Evolutionary conservation across 1,284 basidiomycete species (phyloP).

Genomic region (Rhodotorula sp.): DNA sequence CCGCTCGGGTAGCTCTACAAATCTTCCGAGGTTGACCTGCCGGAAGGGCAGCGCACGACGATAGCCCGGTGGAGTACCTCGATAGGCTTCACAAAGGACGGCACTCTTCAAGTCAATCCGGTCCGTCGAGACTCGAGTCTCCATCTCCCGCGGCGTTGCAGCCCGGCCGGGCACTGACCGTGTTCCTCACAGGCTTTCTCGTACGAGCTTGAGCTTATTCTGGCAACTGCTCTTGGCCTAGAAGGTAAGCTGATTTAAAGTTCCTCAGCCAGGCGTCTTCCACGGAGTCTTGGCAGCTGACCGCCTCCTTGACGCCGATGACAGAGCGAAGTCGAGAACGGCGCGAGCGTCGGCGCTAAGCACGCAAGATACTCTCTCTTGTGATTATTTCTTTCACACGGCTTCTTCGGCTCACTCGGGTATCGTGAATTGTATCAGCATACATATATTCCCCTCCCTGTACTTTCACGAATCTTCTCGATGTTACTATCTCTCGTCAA

Average conservation of each 20-base stretch:
- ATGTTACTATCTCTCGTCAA: no score
- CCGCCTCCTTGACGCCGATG: background rate
- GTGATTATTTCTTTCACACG: no score
- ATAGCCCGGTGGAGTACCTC: slow-evolving; percentile 15
- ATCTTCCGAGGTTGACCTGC: background rate
- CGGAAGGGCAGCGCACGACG: background rate
- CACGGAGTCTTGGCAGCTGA: no score
- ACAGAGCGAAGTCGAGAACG: background rate
- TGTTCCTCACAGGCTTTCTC: background rate
- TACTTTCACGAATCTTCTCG: no score
- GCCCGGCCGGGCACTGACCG: no score
- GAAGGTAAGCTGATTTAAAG: background rate
- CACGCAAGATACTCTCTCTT: no score
- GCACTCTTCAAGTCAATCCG: slow-evolving; percentile 3
- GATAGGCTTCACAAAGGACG: slow-evolving; percentile 9
- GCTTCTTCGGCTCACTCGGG: no score
- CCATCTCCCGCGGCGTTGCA: no score
- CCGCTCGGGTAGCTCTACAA: background rate
- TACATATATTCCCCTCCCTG: no score
- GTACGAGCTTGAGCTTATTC: slow-evolving; percentile 2
- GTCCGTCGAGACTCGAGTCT: background rate
- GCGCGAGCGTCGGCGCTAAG: background rate
- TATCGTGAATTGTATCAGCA: no score
- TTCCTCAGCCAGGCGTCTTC: no score
- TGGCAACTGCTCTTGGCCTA: background rate